These are phyloP conservation scores for Sesbania bispinosa DNA, from an alignment of 306 rosid genomes.

Conservation along the genomic window DNA sequence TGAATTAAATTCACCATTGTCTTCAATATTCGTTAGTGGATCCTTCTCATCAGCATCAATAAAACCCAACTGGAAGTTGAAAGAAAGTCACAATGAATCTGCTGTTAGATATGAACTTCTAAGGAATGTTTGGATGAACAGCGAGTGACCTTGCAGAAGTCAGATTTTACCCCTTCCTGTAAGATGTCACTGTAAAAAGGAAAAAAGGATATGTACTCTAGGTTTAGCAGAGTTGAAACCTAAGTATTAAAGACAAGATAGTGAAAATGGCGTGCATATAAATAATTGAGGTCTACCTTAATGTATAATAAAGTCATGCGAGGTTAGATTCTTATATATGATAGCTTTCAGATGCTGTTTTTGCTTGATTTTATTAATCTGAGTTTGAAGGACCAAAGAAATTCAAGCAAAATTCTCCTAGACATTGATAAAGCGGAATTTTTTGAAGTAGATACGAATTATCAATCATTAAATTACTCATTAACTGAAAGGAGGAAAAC, in stretches of 20 bases:
- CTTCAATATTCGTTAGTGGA: constrained; percentile 46
- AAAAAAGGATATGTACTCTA: not conserved
- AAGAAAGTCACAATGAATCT: constrained; percentile 41
- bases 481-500: not conserved
- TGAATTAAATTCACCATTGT: constrained; percentile 75
- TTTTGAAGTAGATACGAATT: not conserved
- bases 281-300: constrained; percentile 11
- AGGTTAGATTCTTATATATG: not conserved
- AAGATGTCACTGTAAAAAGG: constrained; percentile 11
- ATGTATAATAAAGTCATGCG: not conserved
- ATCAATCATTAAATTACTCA: not conserved
- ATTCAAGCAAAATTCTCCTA: not conserved
- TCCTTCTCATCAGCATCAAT: constrained; percentile 35
- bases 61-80: constrained; percentile 41
- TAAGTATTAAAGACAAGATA: not conserved
- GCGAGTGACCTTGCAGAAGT: constrained; percentile 40
- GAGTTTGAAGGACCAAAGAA: not conserved
- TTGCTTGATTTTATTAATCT: not conserved
- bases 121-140: constrained; percentile 75
- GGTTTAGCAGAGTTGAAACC: constrained; percentile 15
- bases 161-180: not conserved
- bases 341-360: not conserved
- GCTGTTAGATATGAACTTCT: constrained; percentile 82
- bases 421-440: not conserved
- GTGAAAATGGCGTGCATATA: constrained; percentile 18